These are phyloP conservation scores for Phaeotremella fagi DNA, from an alignment of 768 basidiomycete species.

Conservation along the genomic window DNA sequence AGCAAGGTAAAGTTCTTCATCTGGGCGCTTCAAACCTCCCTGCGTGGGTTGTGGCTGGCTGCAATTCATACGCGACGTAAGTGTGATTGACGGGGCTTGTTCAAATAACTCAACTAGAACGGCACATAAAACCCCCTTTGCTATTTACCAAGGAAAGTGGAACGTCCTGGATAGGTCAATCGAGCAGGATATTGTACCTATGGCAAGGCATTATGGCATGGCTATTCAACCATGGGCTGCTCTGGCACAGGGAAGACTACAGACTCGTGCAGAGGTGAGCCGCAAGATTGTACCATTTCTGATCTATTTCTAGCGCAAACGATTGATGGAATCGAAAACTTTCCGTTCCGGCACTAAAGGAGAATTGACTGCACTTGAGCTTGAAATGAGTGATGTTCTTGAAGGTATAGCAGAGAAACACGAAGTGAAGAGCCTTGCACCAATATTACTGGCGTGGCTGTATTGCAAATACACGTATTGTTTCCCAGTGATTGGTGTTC, in stretches of 20 bases:
- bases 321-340: too few relatives aligned
- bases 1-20: slow-evolving; percentile 51
- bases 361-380: too few relatives aligned
- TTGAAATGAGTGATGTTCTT: too few relatives aligned
- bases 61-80: too few relatives aligned
- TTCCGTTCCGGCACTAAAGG: too few relatives aligned
- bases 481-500: too few relatives aligned
- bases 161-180: slow-evolving; percentile 49
- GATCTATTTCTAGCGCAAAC: too few relatives aligned
- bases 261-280: slow-evolving; percentile 28
- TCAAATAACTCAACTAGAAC: slow-evolving; percentile 52
- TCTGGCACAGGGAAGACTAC: slow-evolving; percentile 37
- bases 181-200: slow-evolving; percentile 57
- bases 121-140: slow-evolving; percentile 54
- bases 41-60: neutral
- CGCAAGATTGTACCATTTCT: too few relatives aligned
- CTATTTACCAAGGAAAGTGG: slow-evolving; percentile 51
- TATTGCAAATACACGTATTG: too few relatives aligned
- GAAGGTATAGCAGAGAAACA: too few relatives aligned
- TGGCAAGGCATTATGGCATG: slow-evolving; percentile 28
- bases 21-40: slow-evolving; percentile 38
- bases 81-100: slow-evolving; percentile 18
- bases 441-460: too few relatives aligned
- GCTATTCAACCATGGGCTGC: slow-evolving; percentile 2
- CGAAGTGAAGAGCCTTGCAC: too few relatives aligned